phyloP scores from a whole-genome alignment of 495 filamentous ascomycete genomes.

The Aspergillus cavernicola region DNA sequence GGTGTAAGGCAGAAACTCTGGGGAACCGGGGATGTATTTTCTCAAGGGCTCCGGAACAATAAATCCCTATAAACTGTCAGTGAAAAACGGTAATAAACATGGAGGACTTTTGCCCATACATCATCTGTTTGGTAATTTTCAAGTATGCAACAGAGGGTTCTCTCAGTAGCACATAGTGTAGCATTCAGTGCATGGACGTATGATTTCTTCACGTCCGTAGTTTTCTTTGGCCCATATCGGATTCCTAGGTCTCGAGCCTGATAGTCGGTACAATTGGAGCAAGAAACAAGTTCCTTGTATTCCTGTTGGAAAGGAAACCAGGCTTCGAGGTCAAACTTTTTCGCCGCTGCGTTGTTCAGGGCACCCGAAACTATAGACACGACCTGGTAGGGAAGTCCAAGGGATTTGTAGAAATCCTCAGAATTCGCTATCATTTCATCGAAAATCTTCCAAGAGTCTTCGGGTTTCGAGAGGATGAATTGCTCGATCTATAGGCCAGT shows the following conservation, averaged over 20 bases:
- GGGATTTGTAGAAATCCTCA: conserved; percentile 91
- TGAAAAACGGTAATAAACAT: background rate
- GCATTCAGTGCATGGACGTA: conserved; percentile 94
- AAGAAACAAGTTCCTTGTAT: conserved; percentile 96
- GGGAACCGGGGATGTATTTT: conserved; percentile 87
- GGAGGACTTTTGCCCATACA: conserved; percentile 38
- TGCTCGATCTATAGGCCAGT: conserved; percentile 65
- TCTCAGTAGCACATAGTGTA: conserved; percentile 88
- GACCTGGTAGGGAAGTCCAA: conserved; percentile 84
- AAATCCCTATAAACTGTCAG: conserved; percentile 56
- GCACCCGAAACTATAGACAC: conserved; percentile 93
- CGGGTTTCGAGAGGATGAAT: conserved; percentile 90
- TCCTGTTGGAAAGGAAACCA: conserved; percentile 97
- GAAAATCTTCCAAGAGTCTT: conserved; percentile 91
- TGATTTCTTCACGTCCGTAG: conserved; percentile 77
- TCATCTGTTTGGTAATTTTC: conserved; percentile 95
- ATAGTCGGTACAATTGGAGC: conserved; percentile 95
- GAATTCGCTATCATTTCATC: conserved; percentile 86
- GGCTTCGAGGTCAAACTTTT: conserved; percentile 95
- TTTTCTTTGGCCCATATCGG: conserved; percentile 72
- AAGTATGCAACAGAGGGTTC: conserved; percentile 88
- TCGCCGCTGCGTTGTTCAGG: conserved; percentile 86
- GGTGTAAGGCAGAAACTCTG: conserved; percentile 82
- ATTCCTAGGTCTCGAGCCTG: conserved; percentile 87
- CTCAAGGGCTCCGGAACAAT: conserved; percentile 80